Evolutionary conservation across 192 early-diverging fungal genomes (phyloP), one percentile per base, ranked within the genome.

Genomic region (Linnemannia exigua): DNA sequence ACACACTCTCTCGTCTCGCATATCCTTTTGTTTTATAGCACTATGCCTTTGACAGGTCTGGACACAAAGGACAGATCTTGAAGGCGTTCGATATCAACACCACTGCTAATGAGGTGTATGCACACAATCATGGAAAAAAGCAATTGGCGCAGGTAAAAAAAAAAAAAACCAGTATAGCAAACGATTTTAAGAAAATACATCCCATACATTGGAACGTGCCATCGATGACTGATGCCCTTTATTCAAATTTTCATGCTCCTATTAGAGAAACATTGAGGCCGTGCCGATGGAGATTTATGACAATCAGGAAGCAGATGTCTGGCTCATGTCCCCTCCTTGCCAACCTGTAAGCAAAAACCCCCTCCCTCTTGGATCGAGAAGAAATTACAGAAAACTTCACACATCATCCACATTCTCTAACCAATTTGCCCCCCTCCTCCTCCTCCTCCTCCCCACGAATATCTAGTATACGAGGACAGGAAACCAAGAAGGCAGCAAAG

Each of bases 1-100:
- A 70, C 68, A 38, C 36, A 0, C 6, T 11, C 5, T 25, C 71
- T 61, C 52, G 52, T 38, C n/a, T 61, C 15, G 19, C 36, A 17
- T 17, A 38, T 44, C 38, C n/a, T 31, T 54, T 17, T 22, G 5
- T 36, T 31, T 74, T 20, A 7, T 52, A 92, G 96, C 96, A 96
- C 88, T 96, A 93, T 91, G 96, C 95, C 58, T 92, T 97, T 52
- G 87, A 92, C 50, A 80, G 87, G 35, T 94, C 96, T 9, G 85
- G 88, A 15, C 90, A 92, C 67, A 76, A 88, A 46, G 88, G 90
- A 35, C 71, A 92, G 28, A 93, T 99, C 54, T 81, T 95, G 1
- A 94, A 93, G n/a, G 94, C 97, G 3, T 99, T 98, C 85, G 98
- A 99, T 89, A 96, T 99, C 73, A 99, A 99, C 88, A 91, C 91